These are phyloP conservation scores for Colletotrichum sp. DNA, from an alignment of 2,329 filamentous ascomycete species.

Conservation along the genomic window DNA sequence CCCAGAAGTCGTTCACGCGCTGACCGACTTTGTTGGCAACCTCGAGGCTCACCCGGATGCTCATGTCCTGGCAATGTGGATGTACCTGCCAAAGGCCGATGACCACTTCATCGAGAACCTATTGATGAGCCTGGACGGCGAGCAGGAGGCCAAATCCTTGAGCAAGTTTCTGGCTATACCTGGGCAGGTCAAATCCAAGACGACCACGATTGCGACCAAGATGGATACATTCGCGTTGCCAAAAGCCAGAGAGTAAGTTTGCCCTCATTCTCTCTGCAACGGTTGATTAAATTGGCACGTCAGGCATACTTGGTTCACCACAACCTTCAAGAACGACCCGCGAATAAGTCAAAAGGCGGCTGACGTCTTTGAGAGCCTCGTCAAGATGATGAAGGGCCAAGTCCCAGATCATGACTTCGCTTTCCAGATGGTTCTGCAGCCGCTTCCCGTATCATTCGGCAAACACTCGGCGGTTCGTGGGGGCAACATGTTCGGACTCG, in stretches of 20 bases:
- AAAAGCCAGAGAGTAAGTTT: not conserved
- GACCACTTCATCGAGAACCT: not conserved
- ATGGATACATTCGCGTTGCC: not conserved
- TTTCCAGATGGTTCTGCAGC: not conserved
- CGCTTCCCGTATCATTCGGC: not conserved
- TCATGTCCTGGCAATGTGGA: not conserved
- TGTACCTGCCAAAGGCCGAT: not conserved
- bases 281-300: not conserved
- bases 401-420: not conserved
- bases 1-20: not conserved
- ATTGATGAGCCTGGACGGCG: not conserved
- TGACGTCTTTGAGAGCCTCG: constrained; percentile 13
- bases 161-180: not conserved
- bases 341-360: constrained; percentile 15
- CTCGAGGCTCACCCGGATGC: not conserved
- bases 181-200: not conserved
- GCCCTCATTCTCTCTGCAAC: not conserved
- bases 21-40: not conserved
- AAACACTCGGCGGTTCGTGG: not conserved
- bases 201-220: not conserved
- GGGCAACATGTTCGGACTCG: constrained; percentile 15
- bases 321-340: constrained; percentile 22
- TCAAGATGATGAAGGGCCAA: not conserved
- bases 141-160: not conserved
- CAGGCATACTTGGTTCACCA: not conserved